These are phyloP conservation scores for Brasenia schreberi DNA, from an alignment of 164 flowering plant genomes.

Conservation along the genomic window DNA sequence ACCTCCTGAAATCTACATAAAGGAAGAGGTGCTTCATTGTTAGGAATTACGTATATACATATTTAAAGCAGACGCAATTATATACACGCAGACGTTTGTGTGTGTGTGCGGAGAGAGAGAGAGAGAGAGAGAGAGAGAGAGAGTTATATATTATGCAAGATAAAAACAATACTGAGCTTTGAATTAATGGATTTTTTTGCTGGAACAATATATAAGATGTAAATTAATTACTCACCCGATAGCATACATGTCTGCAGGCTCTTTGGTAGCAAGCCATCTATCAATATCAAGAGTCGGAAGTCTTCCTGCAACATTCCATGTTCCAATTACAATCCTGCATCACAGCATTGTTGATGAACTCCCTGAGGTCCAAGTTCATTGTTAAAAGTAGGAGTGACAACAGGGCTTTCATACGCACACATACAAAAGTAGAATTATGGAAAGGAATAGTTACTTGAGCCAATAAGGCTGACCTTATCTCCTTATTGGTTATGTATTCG, in stretches of 20 bases:
- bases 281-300: conserved; percentile 73
- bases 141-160: too few species aligned
- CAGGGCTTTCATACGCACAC: too few species aligned
- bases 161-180: too few species aligned
- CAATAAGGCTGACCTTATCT: conserved; percentile 58
- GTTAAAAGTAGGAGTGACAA: too few species aligned
- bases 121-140: too few species aligned
- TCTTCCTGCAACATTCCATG: conserved; percentile 98
- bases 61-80: too few species aligned
- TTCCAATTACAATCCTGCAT: conserved; percentile 61
- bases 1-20: conserved; percentile 57
- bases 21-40: neutral
- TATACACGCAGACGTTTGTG: too few species aligned
- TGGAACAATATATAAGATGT: too few species aligned
- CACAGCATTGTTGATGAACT: conserved; percentile 4
- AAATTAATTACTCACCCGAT: conserved; percentile 50
- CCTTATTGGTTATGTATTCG: conserved; percentile 82
- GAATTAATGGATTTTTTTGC: too few species aligned
- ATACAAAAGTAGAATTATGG: too few species aligned
- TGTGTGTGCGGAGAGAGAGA: too few species aligned
- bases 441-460: too few species aligned
- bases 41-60: neutral
- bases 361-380: neutral
- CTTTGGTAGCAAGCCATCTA: conserved; percentile 70
- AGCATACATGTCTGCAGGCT: conserved; percentile 75